Evolutionary conservation across 352 stramenopile genomes (phyloP).

Genomic region (Pythium scleroteichum): DNA sequence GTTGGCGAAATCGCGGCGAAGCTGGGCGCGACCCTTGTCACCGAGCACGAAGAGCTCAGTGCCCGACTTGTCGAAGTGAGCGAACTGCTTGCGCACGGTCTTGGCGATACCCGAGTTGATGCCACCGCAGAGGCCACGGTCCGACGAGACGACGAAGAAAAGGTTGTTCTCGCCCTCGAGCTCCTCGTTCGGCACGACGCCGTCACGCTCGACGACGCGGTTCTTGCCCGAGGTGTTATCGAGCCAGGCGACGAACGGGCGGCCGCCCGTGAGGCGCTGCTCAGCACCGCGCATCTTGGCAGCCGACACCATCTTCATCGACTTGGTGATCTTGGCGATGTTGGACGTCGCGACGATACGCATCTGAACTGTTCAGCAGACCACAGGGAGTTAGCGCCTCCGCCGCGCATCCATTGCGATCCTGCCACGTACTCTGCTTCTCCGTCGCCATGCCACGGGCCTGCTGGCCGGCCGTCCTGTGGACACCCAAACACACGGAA

Average conservation of each 20-base stretch:
- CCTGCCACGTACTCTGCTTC: constrained; percentile 94
- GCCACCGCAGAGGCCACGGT: constrained; percentile 98
- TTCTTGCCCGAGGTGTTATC: constrained; percentile 80
- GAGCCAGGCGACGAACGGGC: constrained; percentile 80
- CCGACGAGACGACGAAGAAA: constrained; percentile 95
- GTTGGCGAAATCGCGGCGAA: constrained; percentile 81
- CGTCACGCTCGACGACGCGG: constrained; percentile 88
- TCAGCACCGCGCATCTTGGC: constrained; percentile 99
- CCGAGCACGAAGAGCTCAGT: constrained; percentile 94
- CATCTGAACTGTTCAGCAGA: constrained; percentile 73
- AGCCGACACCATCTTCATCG: constrained; percentile 99
- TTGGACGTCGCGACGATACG: constrained; percentile 98
- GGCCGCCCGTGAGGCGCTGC: constrained; percentile 78
- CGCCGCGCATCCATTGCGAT: not conserved
- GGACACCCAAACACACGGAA: not conserved
- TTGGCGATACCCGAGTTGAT: constrained; percentile 97
- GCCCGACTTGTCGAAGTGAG: constrained; percentile 54
- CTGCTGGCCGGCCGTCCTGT: constrained; percentile 67
- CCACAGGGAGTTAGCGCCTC: too few relatives aligned
- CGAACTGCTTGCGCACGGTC: constrained; percentile 82
- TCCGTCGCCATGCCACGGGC: constrained; percentile 97
- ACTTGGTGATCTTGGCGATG: constrained; percentile 99
- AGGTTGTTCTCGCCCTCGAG: constrained; percentile 88
- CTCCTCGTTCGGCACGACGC: constrained; percentile 81
- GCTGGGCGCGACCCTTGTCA: constrained; percentile 95